Conservation (phyloP, 2,329 filamentous ascomycete species). For the Aaosphaeria pasadenensis region DNA sequence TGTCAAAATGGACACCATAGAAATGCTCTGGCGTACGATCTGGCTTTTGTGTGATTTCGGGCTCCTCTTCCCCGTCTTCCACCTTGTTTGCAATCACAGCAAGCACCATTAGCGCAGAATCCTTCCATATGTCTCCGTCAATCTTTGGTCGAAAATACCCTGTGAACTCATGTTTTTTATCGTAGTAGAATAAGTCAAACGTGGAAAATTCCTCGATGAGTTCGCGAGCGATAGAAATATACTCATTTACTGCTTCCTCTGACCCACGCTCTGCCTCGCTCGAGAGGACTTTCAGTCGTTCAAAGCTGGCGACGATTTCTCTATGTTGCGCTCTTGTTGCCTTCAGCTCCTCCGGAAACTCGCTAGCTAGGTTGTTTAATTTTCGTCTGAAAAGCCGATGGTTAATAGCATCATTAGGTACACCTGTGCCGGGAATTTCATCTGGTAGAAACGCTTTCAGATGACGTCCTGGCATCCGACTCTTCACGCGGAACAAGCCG, state of each 20-base stretch:
- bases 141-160: constrained; percentile 34
- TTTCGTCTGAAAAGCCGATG: constrained; percentile 26
- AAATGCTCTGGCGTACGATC: constrained; percentile 53
- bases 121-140: constrained; percentile 32
- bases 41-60: constrained; percentile 26
- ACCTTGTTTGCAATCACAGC: constrained; percentile 32
- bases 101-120: constrained; percentile 31
- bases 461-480: constrained; percentile 10
- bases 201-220: constrained; percentile 60
- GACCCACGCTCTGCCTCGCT: constrained; percentile 48
- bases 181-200: constrained; percentile 57
- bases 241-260: constrained; percentile 50
- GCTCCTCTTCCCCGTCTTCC: constrained; percentile 27
- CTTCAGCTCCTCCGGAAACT: constrained; percentile 42
- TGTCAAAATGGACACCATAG: constrained; percentile 74
- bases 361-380: constrained; percentile 21
- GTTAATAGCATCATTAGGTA: constrained; percentile 25
- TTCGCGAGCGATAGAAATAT: constrained; percentile 57
- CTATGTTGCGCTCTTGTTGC: constrained; percentile 31
- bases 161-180: constrained; percentile 43
- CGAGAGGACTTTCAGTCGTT: constrained; percentile 44
- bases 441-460: constrained; percentile 28
- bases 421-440: constrained; percentile 20
- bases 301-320: constrained; percentile 39
- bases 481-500: constrained; percentile 27